phyloP scores from a whole-genome alignment of 345 rosid genomes.

The Lepidium didymum region DNA sequence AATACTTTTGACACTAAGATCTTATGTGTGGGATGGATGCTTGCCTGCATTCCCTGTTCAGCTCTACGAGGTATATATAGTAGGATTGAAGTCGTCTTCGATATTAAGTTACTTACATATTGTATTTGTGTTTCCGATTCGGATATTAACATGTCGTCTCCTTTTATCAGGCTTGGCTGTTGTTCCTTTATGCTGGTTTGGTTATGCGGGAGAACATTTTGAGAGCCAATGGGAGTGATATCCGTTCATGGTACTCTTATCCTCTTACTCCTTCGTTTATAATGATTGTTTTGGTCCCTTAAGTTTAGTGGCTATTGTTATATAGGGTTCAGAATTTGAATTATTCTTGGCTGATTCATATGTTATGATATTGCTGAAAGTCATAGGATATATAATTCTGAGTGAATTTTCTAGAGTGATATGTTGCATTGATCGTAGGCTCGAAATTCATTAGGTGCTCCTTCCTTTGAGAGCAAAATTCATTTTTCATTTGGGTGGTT shows the following conservation, averaged over 20 bases:
- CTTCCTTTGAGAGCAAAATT: not conserved
- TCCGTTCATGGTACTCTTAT: slow-evolving; percentile 79
- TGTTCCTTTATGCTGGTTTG: slow-evolving; percentile 94
- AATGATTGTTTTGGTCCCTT: not conserved
- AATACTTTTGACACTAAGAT: slow-evolving; percentile 54
- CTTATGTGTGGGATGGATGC: slow-evolving; percentile 86
- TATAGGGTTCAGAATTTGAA: not conserved
- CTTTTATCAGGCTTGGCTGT: slow-evolving; percentile 74
- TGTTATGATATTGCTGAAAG: not conserved
- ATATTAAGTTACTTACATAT: not conserved
- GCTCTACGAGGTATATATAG: slow-evolving; percentile 65
- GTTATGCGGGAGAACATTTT: slow-evolving; percentile 88
- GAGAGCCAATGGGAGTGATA: slow-evolving; percentile 97
- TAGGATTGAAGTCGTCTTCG: not conserved
- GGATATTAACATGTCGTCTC: not conserved
- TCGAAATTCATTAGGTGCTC: not conserved
- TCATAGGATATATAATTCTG: not conserved
- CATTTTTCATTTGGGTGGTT: not conserved
- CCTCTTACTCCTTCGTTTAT: not conserved
- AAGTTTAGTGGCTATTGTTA: not conserved
- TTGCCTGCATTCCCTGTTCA: slow-evolving; percentile 96
- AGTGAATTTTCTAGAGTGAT: not conserved
- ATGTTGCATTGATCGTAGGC: not conserved
- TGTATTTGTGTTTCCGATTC: not conserved
- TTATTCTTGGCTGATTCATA: not conserved